Evolutionary conservation across 2,329 filamentous ascomycete species (phyloP), one percentile per base, ranked within the genome.

Genomic region (Colletotrichum sidae): DNA sequence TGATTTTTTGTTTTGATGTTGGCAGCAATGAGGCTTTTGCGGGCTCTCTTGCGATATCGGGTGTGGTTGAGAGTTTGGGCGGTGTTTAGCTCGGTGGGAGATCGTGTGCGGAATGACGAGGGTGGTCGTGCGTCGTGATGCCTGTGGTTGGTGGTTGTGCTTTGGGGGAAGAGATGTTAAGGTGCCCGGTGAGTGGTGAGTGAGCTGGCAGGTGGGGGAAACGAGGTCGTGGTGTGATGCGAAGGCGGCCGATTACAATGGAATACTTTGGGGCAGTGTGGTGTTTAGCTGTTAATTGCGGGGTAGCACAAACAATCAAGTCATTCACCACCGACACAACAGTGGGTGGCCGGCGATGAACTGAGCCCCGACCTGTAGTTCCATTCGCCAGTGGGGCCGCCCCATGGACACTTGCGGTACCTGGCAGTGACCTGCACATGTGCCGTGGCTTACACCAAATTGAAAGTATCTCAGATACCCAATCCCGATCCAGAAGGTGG

Each of bases 241-340:
- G 62, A 53, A 61, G 47, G 52, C 46, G 47, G 58, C 62, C 62
- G 62, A 65, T 53, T 57, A 62, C 58, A 47, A 62, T 35, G 17
- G 58, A 65, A 65, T 46, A 51, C 11, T 15, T 55, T 11, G 41
- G 52, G 38, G 25, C 25, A 25, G 25, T 25, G 35, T 49, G 58
- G 34, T 56, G 58, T 57, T 62, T 42, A 65, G 46, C 52, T 56
- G 33, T n/a, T 25, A 56, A 53, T 56, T 65, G 62, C 62, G 62
- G 62, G 62, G 62, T 57, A 59, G 38, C 50, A 25, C 4, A 25
- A 25, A 5, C 25, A 25, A 25, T 25, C 25, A 25, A 25, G 25
- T 25, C 25, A 47, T 61, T 60, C 52, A 11, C 38, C 52, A 46
- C n/a, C 42, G 41, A 55, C 25, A 12, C 34, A 44, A 46, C 38